Percentiles rank a stretch among this genome's conserved stretches.
Evolutionary conservation across 768 basidiomycete genomes (phyloP).

Genomic region (Cystobasidium onofrii): DNA sequence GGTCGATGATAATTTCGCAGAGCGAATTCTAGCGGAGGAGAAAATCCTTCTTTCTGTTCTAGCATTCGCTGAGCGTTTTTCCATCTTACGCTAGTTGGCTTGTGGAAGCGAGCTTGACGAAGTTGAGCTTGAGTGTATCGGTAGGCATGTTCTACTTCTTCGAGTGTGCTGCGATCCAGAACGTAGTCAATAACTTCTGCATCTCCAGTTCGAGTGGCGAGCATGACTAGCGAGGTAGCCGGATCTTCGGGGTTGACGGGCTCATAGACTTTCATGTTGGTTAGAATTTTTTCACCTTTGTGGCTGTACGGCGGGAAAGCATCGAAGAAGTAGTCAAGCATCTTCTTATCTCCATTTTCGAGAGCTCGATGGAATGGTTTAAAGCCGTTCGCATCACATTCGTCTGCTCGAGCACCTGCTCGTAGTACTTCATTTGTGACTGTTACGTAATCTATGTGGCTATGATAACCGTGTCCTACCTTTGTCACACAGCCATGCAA

Average conservation of each 20-base stretch:
- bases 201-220: slow-evolving; percentile 8
- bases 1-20: background rate
- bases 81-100: background rate
- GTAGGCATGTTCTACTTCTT: background rate
- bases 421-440: too few relatives aligned
- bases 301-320: slow-evolving; percentile 53
- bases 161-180: background rate
- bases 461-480: slow-evolving; percentile 52
- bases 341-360: slow-evolving; percentile 51
- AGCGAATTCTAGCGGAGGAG: background rate
- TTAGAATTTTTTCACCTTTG: background rate
- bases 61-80: background rate
- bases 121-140: background rate
- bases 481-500: slow-evolving; percentile 64
- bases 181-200: slow-evolving; percentile 5
- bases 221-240: slow-evolving; percentile 12
- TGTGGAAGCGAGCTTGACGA: background rate
- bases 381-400: slow-evolving; percentile 55
- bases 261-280: background rate
- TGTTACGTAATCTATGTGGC: too few relatives aligned
- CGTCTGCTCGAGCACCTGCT: slow-evolving; percentile 65
- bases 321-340: slow-evolving; percentile 59
- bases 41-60: slow-evolving; percentile 8
- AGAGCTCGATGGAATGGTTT: slow-evolving; percentile 65
- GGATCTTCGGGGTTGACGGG: background rate